phyloP scores from a whole-genome alignment of 306 rosid species.

The Clitoria ternatea region DNA sequence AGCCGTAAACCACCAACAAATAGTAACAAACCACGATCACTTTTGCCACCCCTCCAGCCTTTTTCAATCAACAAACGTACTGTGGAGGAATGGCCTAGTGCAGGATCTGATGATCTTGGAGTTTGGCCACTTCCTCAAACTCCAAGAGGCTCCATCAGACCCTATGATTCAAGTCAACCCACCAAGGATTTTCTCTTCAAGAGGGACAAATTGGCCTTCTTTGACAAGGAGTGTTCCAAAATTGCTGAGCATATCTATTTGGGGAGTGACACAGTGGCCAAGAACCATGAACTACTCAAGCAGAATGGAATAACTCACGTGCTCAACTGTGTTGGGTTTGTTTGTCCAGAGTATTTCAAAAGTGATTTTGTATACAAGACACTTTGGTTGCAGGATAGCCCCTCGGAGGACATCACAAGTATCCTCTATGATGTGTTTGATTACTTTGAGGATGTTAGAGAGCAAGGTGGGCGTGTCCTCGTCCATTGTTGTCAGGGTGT shows the following conservation, averaged over 20 bases:
- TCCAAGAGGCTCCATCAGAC: slow-evolving; percentile 49
- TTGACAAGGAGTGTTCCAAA: slow-evolving; percentile 80
- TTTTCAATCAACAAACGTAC: slow-evolving; percentile 58
- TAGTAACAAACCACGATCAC: slow-evolving; percentile 46
- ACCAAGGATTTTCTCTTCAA: slow-evolving; percentile 63
- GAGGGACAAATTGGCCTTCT: slow-evolving; percentile 83
- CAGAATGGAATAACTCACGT: slow-evolving; percentile 77
- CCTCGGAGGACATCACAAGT: slow-evolving; percentile 86
- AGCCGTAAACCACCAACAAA: slow-evolving; percentile 36
- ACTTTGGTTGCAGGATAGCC: slow-evolving; percentile 89
- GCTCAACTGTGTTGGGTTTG: slow-evolving; percentile 91
- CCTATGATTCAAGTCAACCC: slow-evolving; percentile 37
- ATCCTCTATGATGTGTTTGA: slow-evolving; percentile 90
- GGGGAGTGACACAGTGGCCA: slow-evolving; percentile 93
- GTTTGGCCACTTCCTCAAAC: slow-evolving; percentile 88
- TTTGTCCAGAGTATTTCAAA: slow-evolving; percentile 90
- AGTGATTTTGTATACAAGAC: slow-evolving; percentile 85
- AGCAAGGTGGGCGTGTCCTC: slow-evolving; percentile 77
- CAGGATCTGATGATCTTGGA: slow-evolving; percentile 96
- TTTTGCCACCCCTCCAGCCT: slow-evolving; percentile 83
- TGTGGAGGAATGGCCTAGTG: slow-evolving; percentile 80
- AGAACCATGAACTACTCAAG: slow-evolving; percentile 72
- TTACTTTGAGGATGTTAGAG: slow-evolving; percentile 89
- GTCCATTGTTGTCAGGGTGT: slow-evolving; percentile 96
- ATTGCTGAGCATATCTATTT: slow-evolving; percentile 82